Conservation (phyloP, 345 rosid species). For the Citropsis articulata region DNA sequence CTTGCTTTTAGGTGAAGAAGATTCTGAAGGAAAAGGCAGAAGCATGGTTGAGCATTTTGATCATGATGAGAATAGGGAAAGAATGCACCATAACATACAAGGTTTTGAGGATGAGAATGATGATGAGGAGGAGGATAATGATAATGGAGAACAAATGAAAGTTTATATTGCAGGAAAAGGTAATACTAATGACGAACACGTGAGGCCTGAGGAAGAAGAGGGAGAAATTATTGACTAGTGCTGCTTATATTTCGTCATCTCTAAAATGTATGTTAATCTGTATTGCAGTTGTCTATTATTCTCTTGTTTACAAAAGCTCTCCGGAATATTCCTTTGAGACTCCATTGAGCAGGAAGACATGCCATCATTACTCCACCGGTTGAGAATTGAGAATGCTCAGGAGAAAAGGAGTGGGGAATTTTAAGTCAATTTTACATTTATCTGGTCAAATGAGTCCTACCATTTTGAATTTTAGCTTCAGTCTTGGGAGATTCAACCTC, state of each 20-base stretch:
- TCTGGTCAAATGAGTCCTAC: no score
- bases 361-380: no score
- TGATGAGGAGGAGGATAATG: background rate
- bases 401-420: background rate
- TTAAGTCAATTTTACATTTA: no score
- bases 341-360: background rate
- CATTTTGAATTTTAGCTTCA: no score
- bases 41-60: constrained; percentile 3
- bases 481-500: no score
- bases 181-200: background rate
- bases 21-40: constrained; percentile 15
- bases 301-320: no score
- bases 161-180: constrained; percentile 1
- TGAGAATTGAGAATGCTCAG: no score
- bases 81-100: background rate
- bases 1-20: constrained; percentile 11
- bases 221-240: constrained; percentile 60
- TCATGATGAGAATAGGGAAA: background rate
- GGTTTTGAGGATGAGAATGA: constrained; percentile 11
- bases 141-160: constrained; percentile 5
- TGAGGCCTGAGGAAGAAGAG: constrained; percentile 40
- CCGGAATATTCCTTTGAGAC: background rate
- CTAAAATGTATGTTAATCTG: background rate
- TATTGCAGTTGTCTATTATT: background rate
- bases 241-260: background rate